phyloP scores from a whole-genome alignment of 805 yeast species.

The Helenozyma baotianmanensis region DNA sequence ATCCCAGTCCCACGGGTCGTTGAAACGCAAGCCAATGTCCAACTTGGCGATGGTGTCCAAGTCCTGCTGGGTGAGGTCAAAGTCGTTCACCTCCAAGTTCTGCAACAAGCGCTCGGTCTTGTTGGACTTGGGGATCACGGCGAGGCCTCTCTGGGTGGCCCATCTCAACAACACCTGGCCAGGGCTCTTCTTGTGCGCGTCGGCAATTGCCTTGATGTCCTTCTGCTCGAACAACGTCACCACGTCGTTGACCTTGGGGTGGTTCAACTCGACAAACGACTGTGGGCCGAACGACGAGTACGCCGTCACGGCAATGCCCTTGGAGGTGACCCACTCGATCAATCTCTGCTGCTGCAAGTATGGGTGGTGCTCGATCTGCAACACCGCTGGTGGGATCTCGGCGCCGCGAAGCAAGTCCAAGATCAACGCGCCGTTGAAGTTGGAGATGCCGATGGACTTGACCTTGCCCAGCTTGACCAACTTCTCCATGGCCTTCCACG shows the following conservation, averaged over 20 bases:
- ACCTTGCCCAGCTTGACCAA: constrained; percentile 60
- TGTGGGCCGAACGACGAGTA: constrained; percentile 20
- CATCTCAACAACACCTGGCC: constrained; percentile 20
- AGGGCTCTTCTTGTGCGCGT: constrained; percentile 11
- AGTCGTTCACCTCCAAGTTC: constrained; percentile 18
- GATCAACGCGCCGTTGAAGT: constrained; percentile 64
- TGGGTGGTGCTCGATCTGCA: constrained; percentile 91
- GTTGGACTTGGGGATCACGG: constrained; percentile 19
- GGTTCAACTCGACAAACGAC: constrained; percentile 18
- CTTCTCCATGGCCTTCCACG: constrained; percentile 74
- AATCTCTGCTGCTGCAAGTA: constrained; percentile 69
- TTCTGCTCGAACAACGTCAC: constrained; percentile 14
- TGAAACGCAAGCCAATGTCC: constrained; percentile 72
- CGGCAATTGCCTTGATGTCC: constrained; percentile 11
- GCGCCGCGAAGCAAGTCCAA: constrained; percentile 68
- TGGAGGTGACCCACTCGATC: constrained; percentile 17
- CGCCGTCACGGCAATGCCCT: constrained; percentile 17
- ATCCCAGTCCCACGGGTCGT: constrained; percentile 54
- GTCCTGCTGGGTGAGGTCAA: constrained; percentile 14
- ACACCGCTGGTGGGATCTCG: constrained; percentile 67
- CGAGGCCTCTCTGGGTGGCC: constrained; percentile 18
- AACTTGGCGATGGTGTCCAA: constrained; percentile 51
- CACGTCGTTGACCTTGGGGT: constrained; percentile 14
- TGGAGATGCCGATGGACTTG: constrained; percentile 78
- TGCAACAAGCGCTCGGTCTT: constrained; percentile 18